Evolutionary conservation across 208 protist genomes (phyloP), one percentile per base, ranked within the genome.

Genomic region (Herpetomonas samuelpessoai): DNA sequence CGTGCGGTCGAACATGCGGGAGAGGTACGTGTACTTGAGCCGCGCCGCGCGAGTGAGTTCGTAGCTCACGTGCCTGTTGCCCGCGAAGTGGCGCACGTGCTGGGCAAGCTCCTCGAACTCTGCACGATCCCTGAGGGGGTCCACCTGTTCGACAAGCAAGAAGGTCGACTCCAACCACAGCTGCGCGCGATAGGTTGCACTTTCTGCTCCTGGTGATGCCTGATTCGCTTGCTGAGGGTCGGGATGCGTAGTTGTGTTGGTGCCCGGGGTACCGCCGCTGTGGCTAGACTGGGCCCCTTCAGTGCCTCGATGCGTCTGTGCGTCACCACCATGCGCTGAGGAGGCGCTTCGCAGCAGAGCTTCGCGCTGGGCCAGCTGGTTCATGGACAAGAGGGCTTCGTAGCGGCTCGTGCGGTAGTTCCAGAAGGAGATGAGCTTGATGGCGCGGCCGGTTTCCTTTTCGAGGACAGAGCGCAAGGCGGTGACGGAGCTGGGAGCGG

Each of bases 141-240:
- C 77, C n/a, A 92, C 49, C 29, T 74, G 78, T 21, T 84, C 79
- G 14, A 92, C 59, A 35, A 63, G 60, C 6, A 77, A 25, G 19
- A 81, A 44, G 10, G 68, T 31, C 39, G 85, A 76, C 52, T 92
- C 76, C 21, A 87, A 53, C 81, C 85, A 92, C 35, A 92, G 65
- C 57, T 84, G 76, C 2, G 68, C 80, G 29, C 65, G 62, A n/a
- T 76, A 79, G n/a, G n/a, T n/a, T n/a, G n/a, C n/a, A n/a, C n/a
- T n/a, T n/a, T n/a, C n/a, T n/a, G n/a, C n/a, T n/a, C n/a, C n/a
- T n/a, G n/a, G n/a, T n/a, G n/a, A n/a, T n/a, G n/a, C n/a, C n/a
- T n/a, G n/a, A n/a, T n/a, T n/a, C n/a, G n/a, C n/a, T n/a, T n/a
- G n/a, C n/a, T n/a, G n/a, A n/a, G n/a, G n/a, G n/a, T n/a, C n/a